Conservation (phyloP, 208 protist species). For the Trypanosoma melophagium region DNA sequence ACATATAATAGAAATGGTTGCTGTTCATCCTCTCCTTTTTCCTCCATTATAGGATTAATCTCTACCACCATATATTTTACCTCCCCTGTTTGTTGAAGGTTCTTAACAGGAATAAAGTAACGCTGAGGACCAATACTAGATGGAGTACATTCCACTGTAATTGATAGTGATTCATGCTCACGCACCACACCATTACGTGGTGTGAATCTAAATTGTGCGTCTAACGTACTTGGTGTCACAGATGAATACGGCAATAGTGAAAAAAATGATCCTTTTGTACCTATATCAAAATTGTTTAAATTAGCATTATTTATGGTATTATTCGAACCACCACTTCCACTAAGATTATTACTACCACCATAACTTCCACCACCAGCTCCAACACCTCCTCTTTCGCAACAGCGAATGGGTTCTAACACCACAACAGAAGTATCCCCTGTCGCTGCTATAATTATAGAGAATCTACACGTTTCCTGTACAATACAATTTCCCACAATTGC, state of each 20-base stretch:
- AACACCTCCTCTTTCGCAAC: conserved; percentile 25
- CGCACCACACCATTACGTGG: conserved; percentile 63
- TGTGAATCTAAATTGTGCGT: conserved; percentile 81
- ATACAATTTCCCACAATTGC: conserved; percentile 68
- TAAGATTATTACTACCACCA: background rate
- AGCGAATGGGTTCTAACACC: conserved; percentile 72
- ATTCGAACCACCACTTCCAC: background rate
- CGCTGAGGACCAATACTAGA: conserved; percentile 71
- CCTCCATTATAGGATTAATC: conserved; percentile 69
- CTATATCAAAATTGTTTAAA: background rate
- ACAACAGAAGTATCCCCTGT: conserved; percentile 61
- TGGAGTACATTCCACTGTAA: conserved; percentile 80
- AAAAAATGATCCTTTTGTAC: background rate
- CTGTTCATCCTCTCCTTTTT: conserved; percentile 22
- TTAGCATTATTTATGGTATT: background rate
- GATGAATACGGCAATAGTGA: background rate
- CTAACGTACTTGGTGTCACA: conserved; percentile 38
- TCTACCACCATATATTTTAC: conserved; percentile 76
- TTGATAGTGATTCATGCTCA: conserved; percentile 46
- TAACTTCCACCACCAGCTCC: background rate
- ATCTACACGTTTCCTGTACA: conserved; percentile 69
- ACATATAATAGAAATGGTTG: conserved; percentile 37
- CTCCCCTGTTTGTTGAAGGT: conserved; percentile 60
- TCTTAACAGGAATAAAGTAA: conserved; percentile 85
- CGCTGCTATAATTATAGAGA: conserved; percentile 63